Percentiles rank a stretch among this genome's conserved stretches.
These are phyloP conservation scores for Debaryomyces hansenii DNA, from an alignment of 805 yeast genomes.

Conservation along the genomic window DNA sequence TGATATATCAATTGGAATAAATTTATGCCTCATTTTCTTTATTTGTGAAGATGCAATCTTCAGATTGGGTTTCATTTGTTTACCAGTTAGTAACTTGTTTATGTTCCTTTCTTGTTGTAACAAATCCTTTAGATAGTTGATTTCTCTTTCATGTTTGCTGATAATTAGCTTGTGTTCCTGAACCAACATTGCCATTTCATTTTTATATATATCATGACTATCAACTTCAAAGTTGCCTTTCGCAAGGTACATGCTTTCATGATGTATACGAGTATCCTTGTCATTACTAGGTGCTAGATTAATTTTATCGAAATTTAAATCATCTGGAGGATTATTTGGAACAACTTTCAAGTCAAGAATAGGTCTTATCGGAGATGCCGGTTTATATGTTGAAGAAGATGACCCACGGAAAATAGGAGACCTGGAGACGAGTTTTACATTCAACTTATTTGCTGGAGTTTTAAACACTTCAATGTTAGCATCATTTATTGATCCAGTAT, in stretches of 20 bases:
- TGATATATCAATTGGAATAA: slow-evolving; percentile 14
- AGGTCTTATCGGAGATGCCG: no score
- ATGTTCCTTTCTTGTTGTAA: slow-evolving; percentile 22
- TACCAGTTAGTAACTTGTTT: slow-evolving; percentile 9
- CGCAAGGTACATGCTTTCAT: no score
- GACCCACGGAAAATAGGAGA: background rate
- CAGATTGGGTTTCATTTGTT: slow-evolving; percentile 3
- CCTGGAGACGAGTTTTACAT: background rate
- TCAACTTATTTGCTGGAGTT: background rate
- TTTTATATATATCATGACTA: slow-evolving; percentile 11
- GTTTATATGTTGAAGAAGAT: no score
- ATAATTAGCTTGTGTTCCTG: slow-evolving; percentile 21
- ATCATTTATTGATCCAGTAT: slow-evolving; percentile 6
- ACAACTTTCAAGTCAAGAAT: no score
- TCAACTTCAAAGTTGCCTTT: background rate
- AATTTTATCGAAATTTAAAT: no score
- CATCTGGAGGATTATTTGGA: no score
- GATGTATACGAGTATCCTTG: no score
- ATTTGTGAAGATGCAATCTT: background rate
- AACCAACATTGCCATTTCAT: slow-evolving; percentile 22
- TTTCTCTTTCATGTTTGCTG: slow-evolving; percentile 25
- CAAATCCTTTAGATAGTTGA: slow-evolving; percentile 20
- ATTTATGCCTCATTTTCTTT: slow-evolving; percentile 12
- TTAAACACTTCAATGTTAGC: slow-evolving; percentile 11
- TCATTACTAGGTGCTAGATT: no score